phyloP scores from a whole-genome alignment of 2,329 filamentous ascomycete genomes.

The Ophiosphaerella narmari region DNA sequence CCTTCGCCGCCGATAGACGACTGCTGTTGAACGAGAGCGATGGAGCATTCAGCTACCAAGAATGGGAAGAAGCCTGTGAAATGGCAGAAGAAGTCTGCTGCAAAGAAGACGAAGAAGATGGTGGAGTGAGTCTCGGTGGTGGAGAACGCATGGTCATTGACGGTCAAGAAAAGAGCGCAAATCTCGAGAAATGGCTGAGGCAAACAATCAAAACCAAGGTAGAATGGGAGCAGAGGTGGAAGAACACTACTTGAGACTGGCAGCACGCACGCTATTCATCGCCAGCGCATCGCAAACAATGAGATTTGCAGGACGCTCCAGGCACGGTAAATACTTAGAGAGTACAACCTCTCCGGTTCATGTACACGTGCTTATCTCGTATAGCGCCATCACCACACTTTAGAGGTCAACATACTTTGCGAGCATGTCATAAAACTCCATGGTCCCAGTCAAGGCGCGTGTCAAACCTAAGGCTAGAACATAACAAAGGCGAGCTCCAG shows the following conservation, averaged over 20 bases:
- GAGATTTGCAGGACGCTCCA: background rate
- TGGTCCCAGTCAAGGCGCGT: too few relatives aligned
- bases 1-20: slow-evolving; percentile 69
- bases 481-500: too few relatives aligned
- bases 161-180: slow-evolving; percentile 32
- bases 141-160: slow-evolving; percentile 49
- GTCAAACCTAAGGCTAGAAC: too few relatives aligned
- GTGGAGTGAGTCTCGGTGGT: slow-evolving; percentile 31
- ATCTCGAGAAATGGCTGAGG: slow-evolving; percentile 47
- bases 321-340: background rate
- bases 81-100: slow-evolving; percentile 70
- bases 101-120: slow-evolving; percentile 45
- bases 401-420: too few relatives aligned
- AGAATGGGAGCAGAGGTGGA: slow-evolving; percentile 48
- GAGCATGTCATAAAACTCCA: too few relatives aligned
- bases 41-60: slow-evolving; percentile 73
- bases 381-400: too few relatives aligned
- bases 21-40: slow-evolving; percentile 81
- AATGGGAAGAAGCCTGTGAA: slow-evolving; percentile 74
- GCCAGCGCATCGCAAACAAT: background rate
- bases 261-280: background rate
- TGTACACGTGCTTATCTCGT: too few relatives aligned
- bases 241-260: slow-evolving; percentile 38
- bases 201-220: slow-evolving; percentile 48
- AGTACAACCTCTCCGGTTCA: too few relatives aligned